A percentile compares a stretch with the other conserved stretches of the same genome.
Conservation (phyloP, 495 filamentous ascomycete species). For the Diplogelasinospora grovesii region DNA sequence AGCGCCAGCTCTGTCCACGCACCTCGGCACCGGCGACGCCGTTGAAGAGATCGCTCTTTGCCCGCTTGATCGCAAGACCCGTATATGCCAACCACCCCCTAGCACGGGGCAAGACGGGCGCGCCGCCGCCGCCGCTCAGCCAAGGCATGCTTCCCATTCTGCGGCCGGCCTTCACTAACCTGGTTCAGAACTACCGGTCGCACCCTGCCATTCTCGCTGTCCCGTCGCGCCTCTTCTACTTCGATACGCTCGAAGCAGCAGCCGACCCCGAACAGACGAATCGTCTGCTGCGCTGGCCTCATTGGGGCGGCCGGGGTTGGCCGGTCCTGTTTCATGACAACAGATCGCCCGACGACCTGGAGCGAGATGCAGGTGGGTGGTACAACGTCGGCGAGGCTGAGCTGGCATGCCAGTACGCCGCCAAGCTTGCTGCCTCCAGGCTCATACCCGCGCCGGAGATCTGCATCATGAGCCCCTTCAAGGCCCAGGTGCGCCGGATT, state of each 20-base stretch:
- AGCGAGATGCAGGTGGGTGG: slow-evolving; percentile 47
- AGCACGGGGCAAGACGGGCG: slow-evolving; percentile 33
- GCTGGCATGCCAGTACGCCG: slow-evolving; percentile 38
- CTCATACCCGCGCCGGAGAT: slow-evolving; percentile 37
- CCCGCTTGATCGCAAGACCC: slow-evolving; percentile 39
- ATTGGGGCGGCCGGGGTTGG: slow-evolving; percentile 41
- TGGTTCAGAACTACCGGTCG: slow-evolving; percentile 54
- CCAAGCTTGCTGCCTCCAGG: slow-evolving; percentile 26
- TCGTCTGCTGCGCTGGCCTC: slow-evolving; percentile 33
- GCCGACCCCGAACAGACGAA: slow-evolving; percentile 23
- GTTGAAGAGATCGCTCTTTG: slow-evolving; percentile 44
- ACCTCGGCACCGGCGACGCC: slow-evolving; percentile 33
- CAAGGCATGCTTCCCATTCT: slow-evolving; percentile 20
- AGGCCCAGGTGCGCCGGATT: slow-evolving; percentile 43
- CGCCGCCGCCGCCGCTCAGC: slow-evolving; percentile 6
- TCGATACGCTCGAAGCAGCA: slow-evolving; percentile 46
- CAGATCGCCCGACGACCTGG: slow-evolving; percentile 39
- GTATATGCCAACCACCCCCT: slow-evolving; percentile 46
- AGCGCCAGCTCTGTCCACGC: slow-evolving; percentile 47
- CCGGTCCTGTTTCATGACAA: slow-evolving; percentile 47
- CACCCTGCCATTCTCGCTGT: slow-evolving; percentile 51
- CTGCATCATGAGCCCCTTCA: slow-evolving; percentile 50
- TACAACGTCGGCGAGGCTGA: slow-evolving; percentile 44
- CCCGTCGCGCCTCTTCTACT: slow-evolving; percentile 47
- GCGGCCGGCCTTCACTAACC: slow-evolving; percentile 46